Evolutionary conservation across 306 rosid genomes (phyloP), one percentile per base, ranked within the genome.

Genomic region (Citrullus colocynthis): DNA sequence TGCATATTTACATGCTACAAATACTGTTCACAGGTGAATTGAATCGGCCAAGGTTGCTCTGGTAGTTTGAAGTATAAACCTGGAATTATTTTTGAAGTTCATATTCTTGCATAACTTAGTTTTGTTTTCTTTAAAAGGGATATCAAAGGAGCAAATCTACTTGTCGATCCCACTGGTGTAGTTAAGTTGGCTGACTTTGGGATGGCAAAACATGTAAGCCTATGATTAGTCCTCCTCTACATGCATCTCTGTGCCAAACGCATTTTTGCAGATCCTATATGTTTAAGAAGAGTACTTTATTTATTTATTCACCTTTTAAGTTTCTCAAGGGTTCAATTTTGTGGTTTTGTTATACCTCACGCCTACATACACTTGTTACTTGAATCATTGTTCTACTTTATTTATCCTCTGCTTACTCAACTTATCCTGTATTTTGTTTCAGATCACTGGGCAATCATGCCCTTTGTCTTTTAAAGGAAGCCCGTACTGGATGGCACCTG

Each of bases 401-500:
- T 44, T 69, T 73, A 45, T 81, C 49, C 79, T 70, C 56, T 70
- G 65, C 82, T 80, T 76, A 32, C 55, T 57, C 70, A 61, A 52
- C 32, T 88, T 80, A 65, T 75, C 74, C 58, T 92, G 18, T 20
- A 42, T 13, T 69, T 69, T 2, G 10, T 42, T 69, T 6, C 89
- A 96, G 99, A 92, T 96, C 65, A 85, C 90, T 8, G 97, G 99
- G 73, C 92, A 92, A 79, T 89, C 93, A 4, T 90, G 97, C 78
- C 98, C 97, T 15, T 83, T 96, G 81, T 96, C 99, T 59, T 89
- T 92, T 86, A 92, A 91, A 87, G 99, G 99, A 81, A 96, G 98
- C 87, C 99, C 99, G 66, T 96, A 91, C 78, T 96, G 99, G 99
- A 96, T 96, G 99, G 99, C 99, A 77, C 98, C 99, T 45, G 99